Evolutionary conservation across 164 flowering plant species (phyloP).

Genomic region (Santalum album): DNA sequence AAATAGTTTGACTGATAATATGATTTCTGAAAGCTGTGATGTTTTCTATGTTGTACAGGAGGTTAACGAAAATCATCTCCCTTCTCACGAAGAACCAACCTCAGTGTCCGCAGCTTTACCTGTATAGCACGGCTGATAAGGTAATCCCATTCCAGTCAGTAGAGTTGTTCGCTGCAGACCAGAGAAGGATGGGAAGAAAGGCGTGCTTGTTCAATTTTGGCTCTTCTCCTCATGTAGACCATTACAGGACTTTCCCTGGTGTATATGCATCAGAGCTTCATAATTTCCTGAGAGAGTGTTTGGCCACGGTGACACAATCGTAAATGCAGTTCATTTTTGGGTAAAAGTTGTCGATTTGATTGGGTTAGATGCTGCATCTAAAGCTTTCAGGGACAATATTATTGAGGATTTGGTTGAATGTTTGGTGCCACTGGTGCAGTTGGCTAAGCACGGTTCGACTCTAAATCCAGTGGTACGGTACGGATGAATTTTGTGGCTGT

Average conservation of each 20-base stretch:
- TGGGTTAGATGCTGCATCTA: neutral
- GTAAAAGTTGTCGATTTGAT: neutral
- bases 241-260: slow-evolving; percentile 69
- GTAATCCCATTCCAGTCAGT: slow-evolving; percentile 61
- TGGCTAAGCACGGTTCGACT: no score
- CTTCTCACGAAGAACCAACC: slow-evolving; percentile 53
- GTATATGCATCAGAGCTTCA: slow-evolving; percentile 40
- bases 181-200: slow-evolving; percentile 42
- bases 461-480: no score
- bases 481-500: no score
- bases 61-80: slow-evolving; percentile 38
- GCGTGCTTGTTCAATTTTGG: slow-evolving; percentile 53
- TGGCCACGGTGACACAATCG: slow-evolving; percentile 14
- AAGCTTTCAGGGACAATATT: neutral
- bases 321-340: neutral
- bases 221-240: slow-evolving; percentile 92
- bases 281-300: slow-evolving; percentile 51
- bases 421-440: no score
- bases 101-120: slow-evolving; percentile 76
- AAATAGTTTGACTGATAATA: no score
- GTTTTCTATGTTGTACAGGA: slow-evolving; percentile 36
- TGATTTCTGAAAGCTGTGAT: no score
- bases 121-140: slow-evolving; percentile 81
- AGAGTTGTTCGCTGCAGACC: slow-evolving; percentile 50
- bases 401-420: no score